Percentiles rank a stretch among this genome's conserved stretches.
Evolutionary conservation across 257 asterid genomes (phyloP).

Genomic region (Capsicum pubescens): DNA sequence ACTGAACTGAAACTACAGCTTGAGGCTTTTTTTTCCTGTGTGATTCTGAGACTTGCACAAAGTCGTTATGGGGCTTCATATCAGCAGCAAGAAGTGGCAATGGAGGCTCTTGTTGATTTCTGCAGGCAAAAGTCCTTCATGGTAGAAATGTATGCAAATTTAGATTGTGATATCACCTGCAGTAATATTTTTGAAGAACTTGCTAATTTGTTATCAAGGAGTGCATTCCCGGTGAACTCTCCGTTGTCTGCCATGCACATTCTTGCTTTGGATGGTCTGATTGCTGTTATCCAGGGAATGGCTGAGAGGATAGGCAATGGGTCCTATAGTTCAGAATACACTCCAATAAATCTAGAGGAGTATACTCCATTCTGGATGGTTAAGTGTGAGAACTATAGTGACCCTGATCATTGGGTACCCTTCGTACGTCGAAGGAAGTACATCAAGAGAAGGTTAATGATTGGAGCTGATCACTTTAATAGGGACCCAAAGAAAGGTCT

Average conservation of each 20-base stretch:
- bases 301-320: conserved; percentile 97
- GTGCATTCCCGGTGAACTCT: conserved; percentile 95
- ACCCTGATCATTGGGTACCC: conserved; percentile 93
- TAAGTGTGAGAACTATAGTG: conserved; percentile 79
- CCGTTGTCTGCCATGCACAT: conserved; percentile 96
- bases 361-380: conserved; percentile 96
- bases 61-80: conserved; percentile 88
- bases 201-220: conserved; percentile 86
- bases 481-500: conserved; percentile 97
- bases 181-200: conserved; percentile 94
- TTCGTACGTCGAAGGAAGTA: conserved; percentile 83
- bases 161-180: conserved; percentile 96
- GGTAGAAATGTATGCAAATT: conserved; percentile 93
- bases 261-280: conserved; percentile 97
- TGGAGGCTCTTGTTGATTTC: conserved; percentile 98
- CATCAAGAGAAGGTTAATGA: conserved; percentile 90
- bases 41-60: conserved; percentile 88
- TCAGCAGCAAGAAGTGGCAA: conserved; percentile 99
- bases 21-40: conserved; percentile 96
- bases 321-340: conserved; percentile 62
- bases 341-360: conserved; percentile 69
- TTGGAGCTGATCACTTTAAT: conserved; percentile 97
- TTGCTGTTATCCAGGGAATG: conserved; percentile 98
- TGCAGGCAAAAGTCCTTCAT: conserved; percentile 91
- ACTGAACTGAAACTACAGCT: conserved; percentile 87